These are phyloP conservation scores for Ulota crispa DNA, from an alignment of 225 moss, liverwort and hornwort genomes.

Conservation along the genomic window DNA sequence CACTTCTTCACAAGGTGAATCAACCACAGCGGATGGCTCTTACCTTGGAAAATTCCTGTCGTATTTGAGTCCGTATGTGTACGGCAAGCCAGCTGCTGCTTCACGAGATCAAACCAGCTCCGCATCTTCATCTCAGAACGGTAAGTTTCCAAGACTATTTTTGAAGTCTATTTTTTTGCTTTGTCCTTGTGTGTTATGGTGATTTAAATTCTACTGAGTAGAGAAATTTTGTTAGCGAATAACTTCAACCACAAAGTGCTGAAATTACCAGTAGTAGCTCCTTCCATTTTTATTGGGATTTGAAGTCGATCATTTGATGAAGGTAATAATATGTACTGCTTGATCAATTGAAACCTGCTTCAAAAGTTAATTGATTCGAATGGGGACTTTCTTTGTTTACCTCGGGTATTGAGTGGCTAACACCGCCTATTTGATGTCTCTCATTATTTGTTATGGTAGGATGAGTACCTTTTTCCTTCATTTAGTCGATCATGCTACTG, in stretches of 20 bases:
- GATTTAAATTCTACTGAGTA: background rate
- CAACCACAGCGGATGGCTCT: conserved; percentile 37
- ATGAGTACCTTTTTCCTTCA: background rate
- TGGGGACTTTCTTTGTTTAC: background rate
- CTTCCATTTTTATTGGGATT: background rate
- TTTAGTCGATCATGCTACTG: background rate
- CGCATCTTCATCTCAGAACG: conserved; percentile 30
- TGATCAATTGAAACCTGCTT: background rate
- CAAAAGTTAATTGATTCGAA: background rate
- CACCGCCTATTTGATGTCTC: background rate
- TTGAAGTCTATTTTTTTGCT: background rate
- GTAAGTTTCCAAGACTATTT: conserved; percentile 9
- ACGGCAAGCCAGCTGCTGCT: conserved; percentile 36
- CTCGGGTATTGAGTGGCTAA: background rate
- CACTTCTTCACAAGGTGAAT: conserved; percentile 31
- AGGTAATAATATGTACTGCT: background rate
- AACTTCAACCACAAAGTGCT: background rate
- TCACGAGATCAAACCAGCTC: conserved; percentile 31
- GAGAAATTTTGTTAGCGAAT: background rate
- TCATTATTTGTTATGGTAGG: background rate
- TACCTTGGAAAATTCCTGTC: conserved; percentile 56
- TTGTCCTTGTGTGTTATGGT: background rate
- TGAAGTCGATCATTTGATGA: background rate
- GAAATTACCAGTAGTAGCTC: background rate
- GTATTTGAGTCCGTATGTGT: conserved; percentile 63